These are phyloP conservation scores for Tephrocybe sp. DNA, from an alignment of 768 basidiomycete genomes.

Conservation along the genomic window DNA sequence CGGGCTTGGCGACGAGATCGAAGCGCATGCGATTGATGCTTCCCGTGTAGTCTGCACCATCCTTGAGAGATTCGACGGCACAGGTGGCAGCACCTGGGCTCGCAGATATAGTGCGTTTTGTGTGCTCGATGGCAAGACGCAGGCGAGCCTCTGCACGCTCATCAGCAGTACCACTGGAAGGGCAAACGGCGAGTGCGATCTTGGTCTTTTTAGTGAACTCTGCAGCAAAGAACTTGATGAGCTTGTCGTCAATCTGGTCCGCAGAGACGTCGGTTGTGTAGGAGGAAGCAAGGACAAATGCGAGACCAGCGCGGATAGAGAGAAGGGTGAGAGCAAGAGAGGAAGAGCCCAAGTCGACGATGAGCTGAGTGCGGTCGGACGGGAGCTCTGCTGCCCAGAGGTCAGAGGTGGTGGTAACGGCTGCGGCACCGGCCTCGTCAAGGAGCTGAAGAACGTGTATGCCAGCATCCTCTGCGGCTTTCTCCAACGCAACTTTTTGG, in stretches of 20 bases:
- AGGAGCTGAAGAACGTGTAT: slow-evolving; percentile 83
- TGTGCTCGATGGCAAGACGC: slow-evolving; percentile 88
- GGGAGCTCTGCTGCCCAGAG: slow-evolving; percentile 38
- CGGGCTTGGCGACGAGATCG: slow-evolving; percentile 57
- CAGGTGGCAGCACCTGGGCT: slow-evolving; percentile 85
- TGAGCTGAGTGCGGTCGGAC: slow-evolving; percentile 71
- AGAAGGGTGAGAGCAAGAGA: slow-evolving; percentile 68
- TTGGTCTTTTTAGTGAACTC: slow-evolving; percentile 98
- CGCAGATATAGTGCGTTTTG: slow-evolving; percentile 89
- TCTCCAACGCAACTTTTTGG: slow-evolving; percentile 68
- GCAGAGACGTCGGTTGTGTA: slow-evolving; percentile 54
- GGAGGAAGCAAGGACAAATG: slow-evolving; percentile 56
- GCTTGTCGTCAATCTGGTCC: slow-evolving; percentile 72
- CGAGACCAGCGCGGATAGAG: slow-evolving; percentile 73
- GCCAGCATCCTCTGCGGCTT: slow-evolving; percentile 78
- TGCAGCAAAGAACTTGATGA: slow-evolving; percentile 89
- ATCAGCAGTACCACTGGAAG: slow-evolving; percentile 56
- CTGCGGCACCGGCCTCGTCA: slow-evolving; percentile 82
- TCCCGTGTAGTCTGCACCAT: slow-evolving; percentile 83
- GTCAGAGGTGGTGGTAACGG: slow-evolving; percentile 50
- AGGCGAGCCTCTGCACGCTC: slow-evolving; percentile 92
- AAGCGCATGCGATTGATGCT: slow-evolving; percentile 54
- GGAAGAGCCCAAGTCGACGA: slow-evolving; percentile 81
- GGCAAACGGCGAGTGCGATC: slow-evolving; percentile 61
- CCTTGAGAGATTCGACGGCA: slow-evolving; percentile 92